Conservation (phyloP, 768 basidiomycete genomes). For the Tylopilus subfusipes region DNA sequence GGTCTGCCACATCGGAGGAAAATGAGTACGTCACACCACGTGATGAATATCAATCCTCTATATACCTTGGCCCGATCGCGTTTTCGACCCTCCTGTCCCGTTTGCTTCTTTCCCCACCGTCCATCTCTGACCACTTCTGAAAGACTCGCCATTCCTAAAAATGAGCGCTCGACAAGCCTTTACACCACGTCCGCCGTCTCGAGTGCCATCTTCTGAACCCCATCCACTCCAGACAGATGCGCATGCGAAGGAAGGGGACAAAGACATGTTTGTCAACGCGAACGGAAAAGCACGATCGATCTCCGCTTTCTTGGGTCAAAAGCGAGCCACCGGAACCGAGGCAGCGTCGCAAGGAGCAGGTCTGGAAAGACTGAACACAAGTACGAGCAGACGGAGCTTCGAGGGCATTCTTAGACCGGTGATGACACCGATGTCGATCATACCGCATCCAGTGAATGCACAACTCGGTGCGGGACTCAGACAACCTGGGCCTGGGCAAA, state of each 20-base stretch:
- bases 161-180: constrained; percentile 31
- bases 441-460: constrained; percentile 16
- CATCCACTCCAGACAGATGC: constrained; percentile 1
- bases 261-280: neutral
- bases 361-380: constrained; percentile 1
- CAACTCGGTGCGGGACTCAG: constrained; percentile 4
- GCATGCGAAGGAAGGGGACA: constrained; percentile 5
- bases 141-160: neutral
- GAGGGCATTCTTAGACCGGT: constrained; percentile 23
- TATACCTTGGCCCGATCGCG: constrained; percentile 1
- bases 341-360: neutral
- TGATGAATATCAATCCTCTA: constrained; percentile 2
- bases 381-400: constrained; percentile 18
- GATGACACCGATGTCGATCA: constrained; percentile 22
- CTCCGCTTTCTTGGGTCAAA: constrained; percentile 22
- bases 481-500: constrained; percentile 12
- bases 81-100: neutral
- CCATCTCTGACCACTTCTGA: neutral
- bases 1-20: too few relatives aligned
- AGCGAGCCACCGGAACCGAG: constrained; percentile 5
- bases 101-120: neutral
- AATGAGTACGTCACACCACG: constrained; percentile 7
- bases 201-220: constrained; percentile 5
- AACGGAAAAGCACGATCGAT: constrained; percentile 21
- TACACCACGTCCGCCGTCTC: constrained; percentile 19